Base-by-base conservation (phyloP, 2,329 filamentous ascomycete genomes). In the Epichloe brachyelytri region DNA sequence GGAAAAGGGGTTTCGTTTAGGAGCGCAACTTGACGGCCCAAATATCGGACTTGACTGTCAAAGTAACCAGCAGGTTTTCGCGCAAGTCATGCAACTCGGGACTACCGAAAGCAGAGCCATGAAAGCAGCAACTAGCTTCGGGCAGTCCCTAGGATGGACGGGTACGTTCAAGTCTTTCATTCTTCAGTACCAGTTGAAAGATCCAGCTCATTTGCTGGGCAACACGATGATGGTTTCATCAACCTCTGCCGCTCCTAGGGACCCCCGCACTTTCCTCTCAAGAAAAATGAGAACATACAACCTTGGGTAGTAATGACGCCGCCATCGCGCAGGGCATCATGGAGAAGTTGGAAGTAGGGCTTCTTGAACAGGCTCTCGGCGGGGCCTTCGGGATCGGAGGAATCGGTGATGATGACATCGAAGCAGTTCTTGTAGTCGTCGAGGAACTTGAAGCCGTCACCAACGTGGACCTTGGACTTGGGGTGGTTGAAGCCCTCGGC, bases 231-330 rank as follows among this genome's bases (percentile, higher is more conserved):
- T 50, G 20, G 14, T 45, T 34, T 51, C 37, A 47, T 36, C 49
- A 50, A 48, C 51, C 43, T 46, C 58, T 59, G 60, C 62, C 62
- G 58, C 57, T 62, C 63, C 64, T 61, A 62, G 62, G 60, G 65
- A 66, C 62, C 52, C 59, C 60, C 60, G 12, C 56, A 66, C 68
- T 67, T 65, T 66, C 65, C 64, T 56, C 58, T 56, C 58, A 64
- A 67, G 62, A 70, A 68, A 79, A 76, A 81, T 79, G 83, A 84
- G 82, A 78, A 88, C 88, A 80, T 89, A 95, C 88, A 95, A 98
- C 93, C 93, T 96, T 98, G 93, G 68, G 93, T 98, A 73, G 89
- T 91, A 75, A 98, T 97, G 67, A 98, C 89, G 76, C 93, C 93
- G 73, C 90, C 91, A 65, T 95, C 88, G 60, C 87, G 83, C 62